Base-by-base conservation (phyloP, 2,329 filamentous ascomycete species). In the Talaromyces sp. region DNA sequence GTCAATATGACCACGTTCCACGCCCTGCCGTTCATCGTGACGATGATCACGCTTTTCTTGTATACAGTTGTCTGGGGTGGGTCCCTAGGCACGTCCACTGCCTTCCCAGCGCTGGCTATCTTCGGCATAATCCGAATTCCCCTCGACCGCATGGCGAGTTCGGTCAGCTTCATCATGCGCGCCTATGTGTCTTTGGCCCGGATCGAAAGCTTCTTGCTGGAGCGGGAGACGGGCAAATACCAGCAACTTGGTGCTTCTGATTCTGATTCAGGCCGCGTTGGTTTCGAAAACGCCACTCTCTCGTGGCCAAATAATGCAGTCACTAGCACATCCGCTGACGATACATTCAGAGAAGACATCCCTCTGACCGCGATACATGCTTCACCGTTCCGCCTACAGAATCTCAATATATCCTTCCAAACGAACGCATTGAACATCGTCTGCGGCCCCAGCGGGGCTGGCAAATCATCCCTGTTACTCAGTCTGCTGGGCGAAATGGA, bases 401-500 rank as follows among this genome's bases (percentile, higher is more conserved):
- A 33, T 3, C 34, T 60, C 1, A n/a, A 36, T 16, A 47, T 60
- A 10, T 9, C 12, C 7, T 60, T 60, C 28, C 36, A 31, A 12
- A 14, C 57, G 6, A 31, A 47, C 2, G 23, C 34, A 23, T 33
- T 60, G 16, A 60, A 60, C 34, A 23, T 60, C 28, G 33, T 60
- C 4, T 55, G 34, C 5, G 57, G 57, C 2, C 27, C 57, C n/a
- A 60, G 51, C 42, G 57, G 57, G 10, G 53, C 57, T 18, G 57
- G 57, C 42, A 60, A 60, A 18, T 55, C 57, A 7, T 60, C 57
- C n/a, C 34, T 60, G 16, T 30, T 60, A n/a, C 36, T 60, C 8
- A 31, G 34, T 14, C 51, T 60, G 23, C 57, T 60, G 9, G 57
- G 57, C 16, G 57, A 60, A 55, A 54, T 60, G 57, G 57, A 60